These are phyloP conservation scores for Xylaria sp. DNA, from an alignment of 2,329 filamentous ascomycete genomes.

Conservation along the genomic window DNA sequence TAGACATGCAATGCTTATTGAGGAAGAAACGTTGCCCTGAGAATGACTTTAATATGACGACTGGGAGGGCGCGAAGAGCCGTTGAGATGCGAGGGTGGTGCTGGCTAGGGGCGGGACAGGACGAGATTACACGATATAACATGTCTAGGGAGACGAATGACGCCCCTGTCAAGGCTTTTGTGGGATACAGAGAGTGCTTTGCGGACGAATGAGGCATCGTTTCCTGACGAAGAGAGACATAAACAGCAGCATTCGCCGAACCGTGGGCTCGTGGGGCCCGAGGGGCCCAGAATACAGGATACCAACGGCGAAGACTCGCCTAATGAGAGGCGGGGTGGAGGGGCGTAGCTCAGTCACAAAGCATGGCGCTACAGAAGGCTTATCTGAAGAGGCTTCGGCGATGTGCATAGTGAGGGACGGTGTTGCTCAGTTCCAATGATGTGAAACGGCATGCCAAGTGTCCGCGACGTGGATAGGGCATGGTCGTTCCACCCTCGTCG, in stretches of 20 bases:
- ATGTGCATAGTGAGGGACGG: constrained; percentile 11
- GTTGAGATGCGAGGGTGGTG: constrained; percentile 9
- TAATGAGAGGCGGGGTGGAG: too few relatives aligned
- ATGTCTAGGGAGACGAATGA: constrained; percentile 19
- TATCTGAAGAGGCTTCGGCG: constrained; percentile 18
- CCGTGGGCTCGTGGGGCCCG: constrained; percentile 23
- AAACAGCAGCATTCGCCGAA: constrained; percentile 5
- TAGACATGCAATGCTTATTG: background rate
- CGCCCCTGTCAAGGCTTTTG: constrained; percentile 15
- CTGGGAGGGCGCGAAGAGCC: constrained; percentile 3
- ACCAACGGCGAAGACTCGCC: constrained; percentile 26
- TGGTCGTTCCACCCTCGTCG: constrained; percentile 16
- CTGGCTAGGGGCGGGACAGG: constrained; percentile 10
- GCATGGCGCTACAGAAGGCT: constrained; percentile 15
- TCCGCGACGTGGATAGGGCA: constrained; percentile 4
- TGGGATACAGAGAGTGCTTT: constrained; percentile 19
- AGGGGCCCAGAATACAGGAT: constrained; percentile 20
- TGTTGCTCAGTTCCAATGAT: constrained; percentile 5
- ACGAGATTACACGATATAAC: constrained; percentile 19
- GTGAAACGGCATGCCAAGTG: constrained; percentile 15
- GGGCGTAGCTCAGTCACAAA: constrained; percentile 20
- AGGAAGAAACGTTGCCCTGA: constrained; percentile 1
- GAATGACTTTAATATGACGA: constrained; percentile 10
- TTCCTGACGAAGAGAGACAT: constrained; percentile 25
- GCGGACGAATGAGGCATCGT: constrained; percentile 20